These are phyloP conservation scores for Lenwebbia sp. DNA, from an alignment of 345 rosid species.

Conservation along the genomic window DNA sequence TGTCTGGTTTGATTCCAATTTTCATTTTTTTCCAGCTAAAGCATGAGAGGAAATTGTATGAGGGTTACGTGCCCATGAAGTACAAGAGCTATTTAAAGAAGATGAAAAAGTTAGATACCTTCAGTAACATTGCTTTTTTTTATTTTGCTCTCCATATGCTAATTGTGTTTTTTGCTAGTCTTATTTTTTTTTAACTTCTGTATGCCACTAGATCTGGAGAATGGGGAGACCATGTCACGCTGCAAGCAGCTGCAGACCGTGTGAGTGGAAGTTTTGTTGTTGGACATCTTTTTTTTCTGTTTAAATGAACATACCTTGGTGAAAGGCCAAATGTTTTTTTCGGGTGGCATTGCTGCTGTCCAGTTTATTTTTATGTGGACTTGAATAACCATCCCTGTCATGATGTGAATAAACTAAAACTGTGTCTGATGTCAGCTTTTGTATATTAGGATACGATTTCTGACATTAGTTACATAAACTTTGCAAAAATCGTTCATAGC, in stretches of 20 bases:
- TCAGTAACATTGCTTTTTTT: slow-evolving; percentile 7
- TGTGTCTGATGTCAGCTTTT: neutral
- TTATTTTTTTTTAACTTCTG: slow-evolving; percentile 10
- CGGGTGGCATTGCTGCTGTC: neutral
- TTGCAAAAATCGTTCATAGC: neutral
- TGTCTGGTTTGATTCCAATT: neutral
- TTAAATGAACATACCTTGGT: neutral
- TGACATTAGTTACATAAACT: neutral
- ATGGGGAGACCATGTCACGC: slow-evolving; percentile 96
- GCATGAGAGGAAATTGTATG: slow-evolving; percentile 56
- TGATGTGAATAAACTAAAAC: neutral
- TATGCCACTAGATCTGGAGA: slow-evolving; percentile 53
- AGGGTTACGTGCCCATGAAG: slow-evolving; percentile 83
- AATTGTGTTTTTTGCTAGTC: slow-evolving; percentile 1
- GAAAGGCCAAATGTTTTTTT: neutral
- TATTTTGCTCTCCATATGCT: neutral
- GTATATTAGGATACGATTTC: neutral
- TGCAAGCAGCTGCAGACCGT: slow-evolving; percentile 95
- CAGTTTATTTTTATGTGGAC: neutral
- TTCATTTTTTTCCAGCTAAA: slow-evolving; percentile 45
- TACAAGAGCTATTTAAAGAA: slow-evolving; percentile 69
- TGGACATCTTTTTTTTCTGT: neutral
- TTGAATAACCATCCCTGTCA: neutral
- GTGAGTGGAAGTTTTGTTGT: slow-evolving; percentile 34
- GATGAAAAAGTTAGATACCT: slow-evolving; percentile 77